Evolutionary conservation across 176 grass and related monocot genomes (phyloP).

Genomic region (Lolium perenne): DNA sequence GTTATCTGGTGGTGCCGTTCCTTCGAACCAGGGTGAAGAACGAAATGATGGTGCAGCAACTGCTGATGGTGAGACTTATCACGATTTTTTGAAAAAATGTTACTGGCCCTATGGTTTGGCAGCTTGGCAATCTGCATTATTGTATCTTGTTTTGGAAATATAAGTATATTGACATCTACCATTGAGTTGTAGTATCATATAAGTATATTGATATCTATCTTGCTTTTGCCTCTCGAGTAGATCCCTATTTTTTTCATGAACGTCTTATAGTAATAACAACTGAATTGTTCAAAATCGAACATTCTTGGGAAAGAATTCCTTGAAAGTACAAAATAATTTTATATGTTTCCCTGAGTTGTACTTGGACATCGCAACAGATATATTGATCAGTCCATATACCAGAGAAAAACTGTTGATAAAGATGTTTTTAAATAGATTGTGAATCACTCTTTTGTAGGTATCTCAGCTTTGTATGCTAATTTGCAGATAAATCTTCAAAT

Average conservation of each 20-base stretch:
- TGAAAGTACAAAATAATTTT: neutral
- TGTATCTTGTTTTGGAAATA: slow-evolving; percentile 16
- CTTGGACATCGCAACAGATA: neutral
- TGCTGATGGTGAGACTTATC: slow-evolving; percentile 65
- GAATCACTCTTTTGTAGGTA: neutral
- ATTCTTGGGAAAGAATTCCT: neutral
- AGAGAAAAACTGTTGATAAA: neutral
- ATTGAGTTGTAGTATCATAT: neutral
- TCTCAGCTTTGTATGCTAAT: slow-evolving; percentile 35
- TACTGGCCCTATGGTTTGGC: slow-evolving; percentile 9
- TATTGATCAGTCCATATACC: neutral
- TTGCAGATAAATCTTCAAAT: slow-evolving; percentile 76
- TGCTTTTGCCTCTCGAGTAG: neutral
- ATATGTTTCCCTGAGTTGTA: neutral
- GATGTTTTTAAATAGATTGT: neutral
- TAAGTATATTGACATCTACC: neutral
- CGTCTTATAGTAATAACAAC: neutral
- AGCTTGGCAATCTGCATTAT: slow-evolving; percentile 8
- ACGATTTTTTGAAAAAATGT: slow-evolving; percentile 12
- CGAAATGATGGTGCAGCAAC: slow-evolving; percentile 56
- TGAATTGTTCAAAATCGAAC: neutral
- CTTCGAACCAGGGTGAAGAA: slow-evolving; percentile 71
- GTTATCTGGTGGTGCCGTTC: slow-evolving; percentile 59
- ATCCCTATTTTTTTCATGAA: slow-evolving; percentile 12
- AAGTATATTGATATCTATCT: too few relatives aligned